Percentiles rank a stretch among this genome's conserved stretches.
Evolutionary conservation across 768 basidiomycete genomes (phyloP).

Genomic region (Phaeotremella skinneri): DNA sequence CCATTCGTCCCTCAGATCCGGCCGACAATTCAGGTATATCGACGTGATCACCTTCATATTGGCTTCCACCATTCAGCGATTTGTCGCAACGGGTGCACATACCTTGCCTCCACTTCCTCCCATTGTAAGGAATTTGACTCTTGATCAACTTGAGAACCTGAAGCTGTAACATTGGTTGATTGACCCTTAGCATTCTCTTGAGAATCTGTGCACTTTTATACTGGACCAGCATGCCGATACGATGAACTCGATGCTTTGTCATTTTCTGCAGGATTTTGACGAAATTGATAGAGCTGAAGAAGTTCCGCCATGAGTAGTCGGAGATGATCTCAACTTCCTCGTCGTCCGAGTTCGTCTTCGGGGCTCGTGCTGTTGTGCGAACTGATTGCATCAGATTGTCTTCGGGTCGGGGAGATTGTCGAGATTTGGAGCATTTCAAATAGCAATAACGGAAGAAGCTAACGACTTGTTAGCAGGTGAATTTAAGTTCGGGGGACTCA

Average conservation of each 20-base stretch:
- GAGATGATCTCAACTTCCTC: conserved; percentile 89
- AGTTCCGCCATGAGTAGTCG: conserved; percentile 96
- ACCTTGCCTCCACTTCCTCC: conserved; percentile 98
- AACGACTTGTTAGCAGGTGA: not conserved
- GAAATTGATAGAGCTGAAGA: conserved; percentile 95
- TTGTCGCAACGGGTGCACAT: conserved; percentile 39
- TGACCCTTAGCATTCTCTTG: conserved; percentile 88
- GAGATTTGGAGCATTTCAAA: conserved; percentile 67
- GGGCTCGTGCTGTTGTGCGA: conserved; percentile 55
- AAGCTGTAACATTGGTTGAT: conserved; percentile 89
- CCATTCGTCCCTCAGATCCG: conserved; percentile 97
- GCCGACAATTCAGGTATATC: conserved; percentile 94
- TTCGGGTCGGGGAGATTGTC: conserved; percentile 61
- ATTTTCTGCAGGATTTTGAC: conserved; percentile 97
- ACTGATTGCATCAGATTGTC: conserved; percentile 63
- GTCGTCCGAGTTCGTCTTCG: conserved; percentile 64
- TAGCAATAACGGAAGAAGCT: conserved; percentile 98
- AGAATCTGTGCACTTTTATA: conserved; percentile 97
- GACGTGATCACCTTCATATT: conserved; percentile 99
- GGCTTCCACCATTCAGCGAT: conserved; percentile 56
- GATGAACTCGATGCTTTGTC: conserved; percentile 88
- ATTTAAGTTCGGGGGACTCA: conserved; percentile 32
- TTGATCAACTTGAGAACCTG: conserved; percentile 96
- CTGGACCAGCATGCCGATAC: conserved; percentile 93
- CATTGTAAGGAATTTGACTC: conserved; percentile 97